Base-by-base conservation (phyloP, 257 asterid species). In the Nicotiana tabacum region DNA sequence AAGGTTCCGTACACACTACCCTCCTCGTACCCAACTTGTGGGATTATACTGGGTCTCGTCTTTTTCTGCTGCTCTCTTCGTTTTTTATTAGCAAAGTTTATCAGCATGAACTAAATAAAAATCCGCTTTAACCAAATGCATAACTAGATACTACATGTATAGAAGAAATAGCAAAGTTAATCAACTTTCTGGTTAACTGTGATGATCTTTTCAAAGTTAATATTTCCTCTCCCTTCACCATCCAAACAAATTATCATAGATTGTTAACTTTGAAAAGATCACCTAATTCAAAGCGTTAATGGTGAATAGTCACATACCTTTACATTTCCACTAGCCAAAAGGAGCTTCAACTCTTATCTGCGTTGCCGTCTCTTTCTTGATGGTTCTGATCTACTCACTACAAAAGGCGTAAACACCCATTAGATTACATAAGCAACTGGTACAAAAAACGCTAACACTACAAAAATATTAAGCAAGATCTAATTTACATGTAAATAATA, bases 321-420 rank as follows among this genome's bases (percentile, higher is more conserved):
- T 15, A 51, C 64, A 76, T 76, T 29, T 61, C 57, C 85, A 77
- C 69, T 4, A 32, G 35, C 27, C 64, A n/a, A 62, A 43, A 37
- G n/a, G 35, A 43, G 27, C 66, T 68, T 78, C 16, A 61, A 68
- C 56, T 66, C 68, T 87, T 86, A 80, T 24, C 27, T 15, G 18
- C 1, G 62, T 60, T 70, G 24, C 86, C 69, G 81, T 83, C 81
- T 84, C 90, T 87, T 82, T 70, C 85, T 77, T 67, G 58, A 82
- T 77, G 89, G 81, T 76, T 81, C 86, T 68, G 90, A 87, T 80
- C 67, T 51, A 83, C 85, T 80, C 83, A 88, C 92, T 90, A 48
- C 51, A 32, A 80, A 29, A 68, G 33, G 24, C 43, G 51, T 29
- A 81, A 85, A 81, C 48, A 76, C 51, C 64, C 17, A 76, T 15